These are phyloP conservation scores for Aspergillus tamarii DNA, from an alignment of 2,329 filamentous ascomycete genomes.

Conservation along the genomic window DNA sequence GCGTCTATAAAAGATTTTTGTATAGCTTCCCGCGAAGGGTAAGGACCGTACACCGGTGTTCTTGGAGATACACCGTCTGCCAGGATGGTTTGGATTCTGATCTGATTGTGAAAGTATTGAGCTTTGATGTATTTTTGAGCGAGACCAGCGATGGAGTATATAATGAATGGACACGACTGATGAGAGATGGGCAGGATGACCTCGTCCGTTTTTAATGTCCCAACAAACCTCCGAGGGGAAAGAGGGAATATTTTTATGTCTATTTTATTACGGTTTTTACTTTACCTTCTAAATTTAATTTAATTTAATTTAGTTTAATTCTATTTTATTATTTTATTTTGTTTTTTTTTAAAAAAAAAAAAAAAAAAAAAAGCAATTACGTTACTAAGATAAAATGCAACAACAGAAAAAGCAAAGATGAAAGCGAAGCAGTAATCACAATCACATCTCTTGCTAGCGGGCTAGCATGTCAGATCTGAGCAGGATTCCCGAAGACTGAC, in stretches of 20 bases:
- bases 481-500: conserved; percentile 5
- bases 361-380: neutral
- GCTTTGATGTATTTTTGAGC: conserved; percentile 1
- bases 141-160: neutral
- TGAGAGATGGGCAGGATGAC: neutral
- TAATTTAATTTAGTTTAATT: no score
- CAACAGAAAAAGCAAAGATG: neutral
- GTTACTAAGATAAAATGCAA: neutral
- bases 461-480: conserved; percentile 1
- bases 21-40: neutral
- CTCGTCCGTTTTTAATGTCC: neutral
- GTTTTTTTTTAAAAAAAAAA: no score
- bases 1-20: neutral
- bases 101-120: neutral
- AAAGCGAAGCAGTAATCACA: neutral
- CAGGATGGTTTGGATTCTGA: neutral
- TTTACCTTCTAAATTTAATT: no score
- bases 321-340: no score
- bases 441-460: neutral
- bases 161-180: neutral
- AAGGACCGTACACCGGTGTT: neutral
- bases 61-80: neutral
- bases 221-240: neutral
- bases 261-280: no score
- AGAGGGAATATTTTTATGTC: neutral